Base-by-base conservation (phyloP, 129 eudicot species). In the Centaurea solstitialis region DNA sequence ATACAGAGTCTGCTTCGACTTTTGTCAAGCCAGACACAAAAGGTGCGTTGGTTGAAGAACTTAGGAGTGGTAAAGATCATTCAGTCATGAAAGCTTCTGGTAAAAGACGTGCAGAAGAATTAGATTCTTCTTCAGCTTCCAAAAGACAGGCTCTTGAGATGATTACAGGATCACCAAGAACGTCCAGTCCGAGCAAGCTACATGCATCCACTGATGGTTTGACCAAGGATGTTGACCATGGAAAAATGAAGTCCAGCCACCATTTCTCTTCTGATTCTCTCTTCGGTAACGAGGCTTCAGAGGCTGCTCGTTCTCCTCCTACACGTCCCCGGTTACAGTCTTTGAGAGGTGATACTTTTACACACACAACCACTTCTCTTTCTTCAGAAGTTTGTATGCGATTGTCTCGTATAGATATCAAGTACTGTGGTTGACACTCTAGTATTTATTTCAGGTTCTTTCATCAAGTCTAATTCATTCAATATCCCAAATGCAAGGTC, bases 391-490 rank as follows among this genome's bases (percentile, higher is more conserved):
- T 47, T 47, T 80, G 11, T 75, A 74, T 37, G 50, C 5, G 35
- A n/a, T 61, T n/a, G 23, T 33, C 57, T 53, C 15, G 18, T 65
- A 74, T 47, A 5, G 50, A 53, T 21, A 68, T 57, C 22, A 17
- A 57, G 9, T 18, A 62, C 68, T 62, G 26, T 62, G 9, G 68
- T 21, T 76, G 41, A 30, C 76, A 62, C 66, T 8, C 47, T 50
- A 28, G 18, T 67, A 40, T 68, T 11, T 85, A 72, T 79, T 87
- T 67, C 92, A 95, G 99, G 98, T 87, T 47, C 84, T 68, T 83
- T 90, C 38, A 68, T 85, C 38, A 95, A 93, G 91, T 95, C 99
- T 11, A 91, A 85, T 71, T 95, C 99, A 15, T 93, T 95, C 82
- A 84, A 78, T 81, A 74, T 87, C 28, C n/a, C 93, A 68, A 91